Base-by-base conservation (phyloP, 208 protist genomes). In the Trypanosoma vivax region DNA sequence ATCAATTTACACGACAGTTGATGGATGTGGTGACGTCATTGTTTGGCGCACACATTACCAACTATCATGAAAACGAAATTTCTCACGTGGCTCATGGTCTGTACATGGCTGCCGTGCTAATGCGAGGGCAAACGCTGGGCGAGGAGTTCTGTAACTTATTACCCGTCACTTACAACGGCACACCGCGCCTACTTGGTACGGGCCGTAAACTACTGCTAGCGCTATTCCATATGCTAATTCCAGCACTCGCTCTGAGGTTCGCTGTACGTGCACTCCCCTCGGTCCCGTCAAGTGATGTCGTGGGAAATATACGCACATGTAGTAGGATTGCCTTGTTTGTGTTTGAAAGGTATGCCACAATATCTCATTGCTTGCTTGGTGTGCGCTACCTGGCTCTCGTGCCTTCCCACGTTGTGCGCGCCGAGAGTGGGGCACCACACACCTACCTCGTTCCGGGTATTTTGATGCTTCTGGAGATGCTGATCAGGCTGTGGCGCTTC, bases 121-220 rank as follows among this genome's bases (percentile, higher is more conserved):
- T 73, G 4, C 70, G 72, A 30, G 74, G 79, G 1, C 87, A 89
- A 53, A 94, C 87, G 9, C 69, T 90, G 7, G 87, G 87, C 1
- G 73, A 94, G 63, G 83, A 94, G 67, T 91, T 91, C 67, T 94
- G 87, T 54, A 79, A 91, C 37, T 14, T 87, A 19, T 73, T 94
- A 23, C 77, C 83, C 19, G 80, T 87, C 7, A 73, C 66, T 0
- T 53, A 55, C 28, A 75, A 63, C 2, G 67, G 48, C 28, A 60
- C 70, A 31, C 73, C 71, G 53, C 61, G 54, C 18, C 47, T 73
- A 19, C 54, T 91, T 5, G 79, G 83, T 28, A 48, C 53, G 1
- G 51, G 41, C 2, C 71, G 80, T 14, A 75, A 79, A 34, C 25
- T 74, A 19, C 35, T 88, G 11, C 76, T 94, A 23, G 64, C 83